Evolutionary conservation across 306 rosid species (phyloP).

Genomic region (Ormosia emarginata): DNA sequence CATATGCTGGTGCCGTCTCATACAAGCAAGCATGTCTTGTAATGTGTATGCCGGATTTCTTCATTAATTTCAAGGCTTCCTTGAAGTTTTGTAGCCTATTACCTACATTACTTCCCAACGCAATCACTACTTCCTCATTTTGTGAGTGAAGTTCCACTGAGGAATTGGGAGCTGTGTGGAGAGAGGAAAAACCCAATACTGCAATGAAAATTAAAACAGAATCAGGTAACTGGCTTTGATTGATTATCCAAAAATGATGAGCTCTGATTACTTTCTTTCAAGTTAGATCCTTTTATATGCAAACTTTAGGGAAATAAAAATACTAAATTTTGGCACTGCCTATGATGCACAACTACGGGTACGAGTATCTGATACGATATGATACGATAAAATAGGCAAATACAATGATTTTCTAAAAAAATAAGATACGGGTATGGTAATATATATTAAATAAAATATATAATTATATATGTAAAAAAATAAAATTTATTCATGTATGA

Average conservation of each 20-base stretch:
- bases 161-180: slow-evolving; percentile 40
- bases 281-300: not conserved
- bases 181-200: slow-evolving; percentile 39
- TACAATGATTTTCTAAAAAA: too few species aligned
- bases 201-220: slow-evolving; percentile 31
- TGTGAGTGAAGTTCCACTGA: slow-evolving; percentile 57
- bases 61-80: slow-evolving; percentile 77
- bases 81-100: slow-evolving; percentile 70
- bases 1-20: slow-evolving; percentile 90
- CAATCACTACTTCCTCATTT: slow-evolving; percentile 88
- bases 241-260: not conserved
- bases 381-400: too few species aligned
- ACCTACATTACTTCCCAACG: slow-evolving; percentile 91
- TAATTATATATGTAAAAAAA: too few species aligned
- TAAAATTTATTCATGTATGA: too few species aligned
- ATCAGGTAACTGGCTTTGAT: not conserved
- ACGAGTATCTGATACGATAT: too few species aligned
- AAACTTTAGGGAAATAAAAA: not conserved
- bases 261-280: not conserved
- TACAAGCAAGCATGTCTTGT: slow-evolving; percentile 81
- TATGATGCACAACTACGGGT: too few species aligned
- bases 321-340: not conserved
- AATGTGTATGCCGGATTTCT: slow-evolving; percentile 57
- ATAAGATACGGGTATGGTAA: too few species aligned
- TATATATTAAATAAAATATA: too few species aligned